Percentiles rank a stretch among this genome's conserved stretches.
These are phyloP conservation scores for Rhodofomes roseus DNA, from an alignment of 1,284 basidiomycete species.

Conservation along the genomic window DNA sequence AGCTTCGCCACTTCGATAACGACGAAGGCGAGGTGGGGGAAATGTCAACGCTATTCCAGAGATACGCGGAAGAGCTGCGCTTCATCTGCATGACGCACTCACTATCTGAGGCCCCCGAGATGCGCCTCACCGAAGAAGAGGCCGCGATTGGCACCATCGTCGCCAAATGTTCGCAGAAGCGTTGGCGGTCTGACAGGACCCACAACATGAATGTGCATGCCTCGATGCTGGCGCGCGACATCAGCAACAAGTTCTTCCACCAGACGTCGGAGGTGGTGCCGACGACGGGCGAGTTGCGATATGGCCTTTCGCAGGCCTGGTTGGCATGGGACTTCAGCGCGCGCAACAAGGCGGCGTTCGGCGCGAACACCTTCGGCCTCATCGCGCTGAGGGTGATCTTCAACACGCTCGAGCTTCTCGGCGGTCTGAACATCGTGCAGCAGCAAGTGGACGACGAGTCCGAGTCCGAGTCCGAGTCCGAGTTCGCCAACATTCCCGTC, in stretches of 20 bases:
- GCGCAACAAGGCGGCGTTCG: constrained; percentile 43
- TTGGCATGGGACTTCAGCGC: constrained; percentile 56
- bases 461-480: neutral
- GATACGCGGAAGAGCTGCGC: constrained; percentile 59
- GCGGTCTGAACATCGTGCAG: constrained; percentile 6
- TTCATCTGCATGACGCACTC: constrained; percentile 72
- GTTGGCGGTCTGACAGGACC: constrained; percentile 57
- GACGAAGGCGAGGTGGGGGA: constrained; percentile 31
- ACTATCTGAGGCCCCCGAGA: constrained; percentile 52
- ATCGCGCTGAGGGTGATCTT: constrained; percentile 58
- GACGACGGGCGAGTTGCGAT: constrained; percentile 31
- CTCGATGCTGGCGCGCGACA: constrained; percentile 48
- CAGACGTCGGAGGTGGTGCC: constrained; percentile 18
- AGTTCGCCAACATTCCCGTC: neutral
- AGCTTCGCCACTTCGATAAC: constrained; percentile 31
- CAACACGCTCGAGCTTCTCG: constrained; percentile 51
- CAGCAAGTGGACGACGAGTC: neutral
- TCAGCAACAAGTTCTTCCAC: constrained; percentile 43
- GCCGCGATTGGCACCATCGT: constrained; percentile 71
- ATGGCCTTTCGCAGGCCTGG: constrained; percentile 55
- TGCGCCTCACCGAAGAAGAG: constrained; percentile 64
- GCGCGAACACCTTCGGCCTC: constrained; percentile 64
- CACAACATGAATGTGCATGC: constrained; percentile 62
- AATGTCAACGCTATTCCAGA: constrained; percentile 39
- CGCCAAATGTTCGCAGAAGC: constrained; percentile 51